phyloP scores from a whole-genome alignment of 768 basidiomycete genomes.

The button mushroom (Agaricus bisporus) region DNA sequence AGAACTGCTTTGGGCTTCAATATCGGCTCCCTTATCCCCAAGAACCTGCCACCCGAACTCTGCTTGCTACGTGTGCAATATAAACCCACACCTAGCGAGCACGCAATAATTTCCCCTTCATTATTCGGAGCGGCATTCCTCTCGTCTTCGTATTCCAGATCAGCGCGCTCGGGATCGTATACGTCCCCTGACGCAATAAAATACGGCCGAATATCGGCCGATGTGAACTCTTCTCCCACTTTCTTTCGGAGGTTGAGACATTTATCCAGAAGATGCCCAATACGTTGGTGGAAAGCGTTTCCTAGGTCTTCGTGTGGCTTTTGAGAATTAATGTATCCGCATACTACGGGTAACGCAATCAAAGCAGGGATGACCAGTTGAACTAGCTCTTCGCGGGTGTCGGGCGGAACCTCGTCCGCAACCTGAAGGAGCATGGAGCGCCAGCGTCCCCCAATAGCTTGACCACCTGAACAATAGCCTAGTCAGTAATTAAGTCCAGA shows the following conservation, averaged over 20 bases:
- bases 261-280: conserved; percentile 21
- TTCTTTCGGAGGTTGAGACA: conserved; percentile 20
- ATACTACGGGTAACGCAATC: neutral
- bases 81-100: conserved; percentile 11
- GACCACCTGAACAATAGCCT: conserved; percentile 25
- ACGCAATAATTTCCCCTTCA: conserved; percentile 8
- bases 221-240: conserved; percentile 23
- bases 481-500: neutral
- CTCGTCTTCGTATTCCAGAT: conserved; percentile 22
- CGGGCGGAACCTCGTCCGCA: conserved; percentile 5
- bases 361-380: neutral
- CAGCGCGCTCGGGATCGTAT: conserved; percentile 17
- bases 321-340: neutral
- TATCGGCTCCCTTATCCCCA: neutral
- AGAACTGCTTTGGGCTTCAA: conserved; percentile 13
- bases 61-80: neutral
- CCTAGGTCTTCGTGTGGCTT: conserved; percentile 2
- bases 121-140: neutral
- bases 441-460: conserved; percentile 37
- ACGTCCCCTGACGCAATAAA: conserved; percentile 1
- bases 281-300: conserved; percentile 17
- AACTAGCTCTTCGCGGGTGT: neutral
- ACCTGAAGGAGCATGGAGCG: conserved; percentile 29
- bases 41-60: conserved; percentile 3
- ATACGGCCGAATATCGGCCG: conserved; percentile 18